Evolutionary conservation across 768 basidiomycete species (phyloP), one percentile per base, ranked within the genome.

Genomic region (Cystofilobasidium bisporidii): DNA sequence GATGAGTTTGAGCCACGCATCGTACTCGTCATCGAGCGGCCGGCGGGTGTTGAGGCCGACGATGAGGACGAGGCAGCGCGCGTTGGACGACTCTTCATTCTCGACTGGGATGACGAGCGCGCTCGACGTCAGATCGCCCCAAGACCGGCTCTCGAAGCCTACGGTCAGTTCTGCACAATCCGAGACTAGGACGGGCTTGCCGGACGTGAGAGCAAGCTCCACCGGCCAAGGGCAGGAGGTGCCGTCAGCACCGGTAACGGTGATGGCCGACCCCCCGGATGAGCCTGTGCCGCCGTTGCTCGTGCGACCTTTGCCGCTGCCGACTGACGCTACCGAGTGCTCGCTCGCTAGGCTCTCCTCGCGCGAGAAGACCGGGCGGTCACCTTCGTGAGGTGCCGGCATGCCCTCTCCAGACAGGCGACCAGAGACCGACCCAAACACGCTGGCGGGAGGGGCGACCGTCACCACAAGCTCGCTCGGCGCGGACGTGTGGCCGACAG

Each of bases 31-130:
- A 55, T 76, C 75, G 41, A 70, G 75, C 28, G 71, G 71, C 24
- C 73, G 53, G 17, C 75, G 47, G 5, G 72, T 72, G 59, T 76
- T 76, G 24, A 76, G 56, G 1, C 75, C 75, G 20, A 75, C 32
- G 58, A 76, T 69, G 18, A 75, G 69, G 3, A 75, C 70, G 15
- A 58, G 41, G 20, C 57, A 61, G 3, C 43, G 50, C 2, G 61
- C 47, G n/a, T 32, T 30, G 0, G 58, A 48, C n/a, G 65, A 43
- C 17, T 66, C 65, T 45, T 66, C 65, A 14, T 41, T 53, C 24
- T 66, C 65, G 60, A 57, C 65, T 8, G 68, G 63, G 32, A 69
- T 69, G 38, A 69, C 63, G 30, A 69, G 58, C 1, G 68, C 68
- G 15, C 22, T 50, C 43, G 43, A 57, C 1, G 63, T 43, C n/a